Base-by-base conservation (phyloP, 2,329 filamentous ascomycete genomes). In the Aspergillus brasiliensis region DNA sequence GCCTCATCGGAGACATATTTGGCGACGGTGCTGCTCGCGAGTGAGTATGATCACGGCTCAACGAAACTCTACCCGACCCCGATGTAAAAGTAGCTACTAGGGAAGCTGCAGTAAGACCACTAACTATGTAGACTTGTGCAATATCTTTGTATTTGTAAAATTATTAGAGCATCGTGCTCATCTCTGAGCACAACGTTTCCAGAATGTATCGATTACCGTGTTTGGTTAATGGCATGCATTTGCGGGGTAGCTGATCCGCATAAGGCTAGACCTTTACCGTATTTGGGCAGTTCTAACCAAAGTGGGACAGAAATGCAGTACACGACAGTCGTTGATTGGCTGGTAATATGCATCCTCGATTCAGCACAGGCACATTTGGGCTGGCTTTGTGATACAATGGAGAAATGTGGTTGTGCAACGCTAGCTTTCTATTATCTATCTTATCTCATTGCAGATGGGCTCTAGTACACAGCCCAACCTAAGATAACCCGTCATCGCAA, bases 11-110 rank as follows among this genome's bases (percentile, higher is more conserved):
- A 44, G 40, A 44, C 40, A 44, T 44, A 44, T 44, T 44, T 44
- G 5, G 13, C 19, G 13, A 1, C 40, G 3, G 38, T n/a, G 3
- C 7, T 2, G 40, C 23, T 44, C 40, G 11, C 8, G 5, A 21
- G 5, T 23, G 3, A 17, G 40, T 21, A 44, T 23, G 19, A 7
- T 19, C 23, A 5, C 4, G 10, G 17, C 17, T 44, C 40, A 3
- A 23, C 5, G 11, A 13, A 15, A 23, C 40, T 6, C 13, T 15
- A 10, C 3, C 19, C 10, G 4, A 23, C 23, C 2, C 3, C 10
- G 10, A 6, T 5, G n/a, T 0, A 21, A 1, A 21, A 44, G 17
- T n/a, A 19, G 3, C 1, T 5, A 8, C 1, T 17, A 1, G 4
- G 5, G 10, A 31, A 31, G 28, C 10, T 34, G 5, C 4, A 34